Percentiles rank a stretch among this genome's conserved stretches.
phyloP scores from a whole-genome alignment of 441 rosid species.

The Gossypium laxum region DNA sequence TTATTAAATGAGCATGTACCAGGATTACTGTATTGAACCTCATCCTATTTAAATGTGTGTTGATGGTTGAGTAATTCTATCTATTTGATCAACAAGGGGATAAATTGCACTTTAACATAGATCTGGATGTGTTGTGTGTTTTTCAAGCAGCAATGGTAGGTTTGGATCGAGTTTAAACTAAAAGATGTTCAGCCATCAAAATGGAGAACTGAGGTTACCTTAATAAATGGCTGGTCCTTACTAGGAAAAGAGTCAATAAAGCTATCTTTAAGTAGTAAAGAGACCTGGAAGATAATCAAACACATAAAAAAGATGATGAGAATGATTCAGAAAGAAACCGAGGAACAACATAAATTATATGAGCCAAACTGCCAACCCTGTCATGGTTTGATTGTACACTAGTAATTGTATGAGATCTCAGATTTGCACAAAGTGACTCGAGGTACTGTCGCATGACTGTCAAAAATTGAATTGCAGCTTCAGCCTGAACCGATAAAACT shows the following conservation, averaged over 20 bases:
- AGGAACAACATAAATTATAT: conserved; percentile 2
- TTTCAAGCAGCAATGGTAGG: neutral
- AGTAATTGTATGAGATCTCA: conserved; percentile 81
- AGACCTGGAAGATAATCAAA: conserved; percentile 48
- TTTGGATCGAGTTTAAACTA: neutral
- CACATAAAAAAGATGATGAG: conserved; percentile 3
- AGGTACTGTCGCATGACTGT: conserved; percentile 55
- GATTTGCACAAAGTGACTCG: conserved; percentile 78
- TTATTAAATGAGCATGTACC: neutral
- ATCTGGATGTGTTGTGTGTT: neutral
- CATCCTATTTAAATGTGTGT: neutral
- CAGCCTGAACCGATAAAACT: conserved; percentile 38
- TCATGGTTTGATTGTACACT: conserved; percentile 84
- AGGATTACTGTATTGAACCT: neutral
- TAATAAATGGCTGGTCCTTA: conserved; percentile 65
- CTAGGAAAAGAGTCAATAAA: conserved; percentile 76
- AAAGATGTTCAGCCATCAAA: neutral
- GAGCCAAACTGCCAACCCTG: conserved; percentile 48
- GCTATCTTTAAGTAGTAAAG: conserved; percentile 88
- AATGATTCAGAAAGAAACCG: neutral
- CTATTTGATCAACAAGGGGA: neutral
- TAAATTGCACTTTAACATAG: too few relatives aligned
- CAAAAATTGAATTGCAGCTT: conserved; percentile 62
- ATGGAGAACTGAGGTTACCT: conserved; percentile 36
- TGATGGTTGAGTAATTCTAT: neutral